Percentiles rank a stretch among this genome's conserved stretches.
Evolutionary conservation across 495 filamentous ascomycete species (phyloP).

Genomic region (Aspergillus biplanus): DNA sequence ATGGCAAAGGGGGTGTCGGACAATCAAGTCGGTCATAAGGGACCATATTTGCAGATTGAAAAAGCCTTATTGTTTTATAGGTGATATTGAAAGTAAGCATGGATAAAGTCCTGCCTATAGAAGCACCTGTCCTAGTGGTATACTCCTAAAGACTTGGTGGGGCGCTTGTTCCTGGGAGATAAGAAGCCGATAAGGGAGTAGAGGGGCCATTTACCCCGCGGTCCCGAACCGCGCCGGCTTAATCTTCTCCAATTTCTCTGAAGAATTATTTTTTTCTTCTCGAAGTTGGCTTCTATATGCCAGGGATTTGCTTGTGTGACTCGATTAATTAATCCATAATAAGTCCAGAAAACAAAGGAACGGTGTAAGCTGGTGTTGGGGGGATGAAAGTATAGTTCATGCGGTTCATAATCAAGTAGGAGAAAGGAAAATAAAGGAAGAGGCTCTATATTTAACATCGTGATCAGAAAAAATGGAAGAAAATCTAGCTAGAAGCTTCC

Average conservation of each 20-base stretch:
- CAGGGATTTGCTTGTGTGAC: background rate
- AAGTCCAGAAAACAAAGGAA: background rate
- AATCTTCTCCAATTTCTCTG: no score
- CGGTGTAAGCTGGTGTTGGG: background rate
- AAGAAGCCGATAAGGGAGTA: no score
- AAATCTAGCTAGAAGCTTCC: slow-evolving; percentile 40
- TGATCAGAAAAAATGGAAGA: slow-evolving; percentile 1
- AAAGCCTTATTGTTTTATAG: no score
- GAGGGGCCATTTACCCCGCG: background rate
- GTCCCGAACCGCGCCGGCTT: slow-evolving; percentile 10
- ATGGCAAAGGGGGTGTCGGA: no score
- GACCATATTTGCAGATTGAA: no score
- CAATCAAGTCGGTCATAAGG: no score
- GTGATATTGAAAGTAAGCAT: no score
- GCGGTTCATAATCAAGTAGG: background rate
- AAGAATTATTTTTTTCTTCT: background rate
- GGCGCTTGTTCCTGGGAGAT: no score
- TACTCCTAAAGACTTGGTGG: no score
- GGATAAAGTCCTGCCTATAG: no score
- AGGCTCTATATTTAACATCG: background rate
- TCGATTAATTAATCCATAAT: no score
- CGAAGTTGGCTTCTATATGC: background rate
- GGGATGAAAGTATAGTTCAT: background rate
- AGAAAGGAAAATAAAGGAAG: background rate
- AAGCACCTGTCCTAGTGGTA: no score